A percentile compares a stretch with the other conserved stretches of the same genome.
Evolutionary conservation across 2,329 filamentous ascomycete genomes (phyloP).

Genomic region (Alternaria sp.): DNA sequence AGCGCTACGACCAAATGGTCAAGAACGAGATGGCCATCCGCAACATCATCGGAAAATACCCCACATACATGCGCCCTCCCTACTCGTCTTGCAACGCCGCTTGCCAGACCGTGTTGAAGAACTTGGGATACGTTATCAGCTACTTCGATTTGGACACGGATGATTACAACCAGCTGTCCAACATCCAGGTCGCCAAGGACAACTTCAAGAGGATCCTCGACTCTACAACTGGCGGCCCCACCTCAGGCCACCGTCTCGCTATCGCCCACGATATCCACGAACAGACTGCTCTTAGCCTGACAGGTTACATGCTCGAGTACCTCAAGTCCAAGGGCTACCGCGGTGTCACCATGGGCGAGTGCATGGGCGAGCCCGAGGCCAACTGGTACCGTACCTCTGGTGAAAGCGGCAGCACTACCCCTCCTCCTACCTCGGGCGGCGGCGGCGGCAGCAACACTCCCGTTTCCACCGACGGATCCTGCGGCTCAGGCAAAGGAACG

Average conservation of each 20-base stretch:
- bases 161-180: slow-evolving; percentile 48
- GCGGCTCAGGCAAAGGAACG: slow-evolving; percentile 33
- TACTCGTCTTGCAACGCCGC: slow-evolving; percentile 57
- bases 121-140: slow-evolving; percentile 66
- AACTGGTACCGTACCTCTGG: slow-evolving; percentile 60
- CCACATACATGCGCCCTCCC: slow-evolving; percentile 63
- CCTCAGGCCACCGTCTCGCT: slow-evolving; percentile 56
- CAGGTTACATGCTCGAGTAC: slow-evolving; percentile 55
- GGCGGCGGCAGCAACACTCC: slow-evolving; percentile 32
- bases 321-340: slow-evolving; percentile 53
- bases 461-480: slow-evolving; percentile 33
- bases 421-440: slow-evolving; percentile 21
- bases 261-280: slow-evolving; percentile 63
- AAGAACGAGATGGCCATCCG: slow-evolving; percentile 65
- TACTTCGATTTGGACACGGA: slow-evolving; percentile 69
- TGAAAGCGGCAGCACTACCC: slow-evolving; percentile 31
- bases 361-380: slow-evolving; percentile 55
- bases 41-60: slow-evolving; percentile 64
- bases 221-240: slow-evolving; percentile 31
- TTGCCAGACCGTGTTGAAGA: slow-evolving; percentile 52
- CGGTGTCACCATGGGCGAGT: slow-evolving; percentile 59
- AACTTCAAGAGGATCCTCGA: slow-evolving; percentile 51
- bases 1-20: slow-evolving; percentile 60
- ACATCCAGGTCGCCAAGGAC: slow-evolving; percentile 49
- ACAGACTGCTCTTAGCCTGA: slow-evolving; percentile 56